Evolutionary conservation across 495 filamentous ascomycete species (phyloP).

Genomic region (Penicillium waksmanii): DNA sequence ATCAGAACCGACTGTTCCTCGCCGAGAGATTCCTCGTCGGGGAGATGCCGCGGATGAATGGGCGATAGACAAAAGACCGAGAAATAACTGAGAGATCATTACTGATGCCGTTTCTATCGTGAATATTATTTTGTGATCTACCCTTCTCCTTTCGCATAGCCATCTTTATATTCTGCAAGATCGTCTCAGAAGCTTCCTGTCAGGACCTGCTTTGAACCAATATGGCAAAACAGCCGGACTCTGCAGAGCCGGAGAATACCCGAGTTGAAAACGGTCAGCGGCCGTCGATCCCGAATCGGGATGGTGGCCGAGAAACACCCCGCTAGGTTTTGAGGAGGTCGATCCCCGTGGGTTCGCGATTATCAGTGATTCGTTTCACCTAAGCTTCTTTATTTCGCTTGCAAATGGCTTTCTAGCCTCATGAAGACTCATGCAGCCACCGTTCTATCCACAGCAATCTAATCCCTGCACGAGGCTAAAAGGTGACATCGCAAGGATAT

Average conservation of each 20-base stretch:
- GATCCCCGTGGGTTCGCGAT: conserved; percentile 19
- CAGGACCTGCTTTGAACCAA: background rate
- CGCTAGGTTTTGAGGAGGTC: conserved; percentile 8
- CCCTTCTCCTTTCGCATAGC: background rate
- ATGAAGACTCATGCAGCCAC: background rate
- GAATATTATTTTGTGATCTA: too few species aligned
- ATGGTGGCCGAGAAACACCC: conserved; percentile 14
- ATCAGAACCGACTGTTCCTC: conserved; percentile 45
- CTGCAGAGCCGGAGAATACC: conserved; percentile 14
- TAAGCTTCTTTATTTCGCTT: background rate
- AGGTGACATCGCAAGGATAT: background rate
- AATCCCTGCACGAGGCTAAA: too few species aligned
- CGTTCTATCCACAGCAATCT: background rate
- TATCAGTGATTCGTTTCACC: conserved; percentile 14
- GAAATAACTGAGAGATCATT: conserved; percentile 13
- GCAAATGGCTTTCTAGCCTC: background rate
- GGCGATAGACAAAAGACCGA: conserved; percentile 20
- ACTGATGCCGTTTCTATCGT: background rate
- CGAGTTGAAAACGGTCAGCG: conserved; percentile 21
- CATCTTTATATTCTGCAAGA: background rate
- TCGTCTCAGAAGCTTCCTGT: background rate
- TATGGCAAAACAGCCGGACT: conserved; percentile 1
- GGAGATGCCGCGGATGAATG: conserved; percentile 15
- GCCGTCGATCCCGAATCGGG: conserved; percentile 21
- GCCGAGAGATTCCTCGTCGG: conserved; percentile 8